Evolutionary conservation across 2,329 filamentous ascomycete genomes (phyloP), one percentile per base, ranked within the genome.

Genomic region (Hypoxylon sp.): DNA sequence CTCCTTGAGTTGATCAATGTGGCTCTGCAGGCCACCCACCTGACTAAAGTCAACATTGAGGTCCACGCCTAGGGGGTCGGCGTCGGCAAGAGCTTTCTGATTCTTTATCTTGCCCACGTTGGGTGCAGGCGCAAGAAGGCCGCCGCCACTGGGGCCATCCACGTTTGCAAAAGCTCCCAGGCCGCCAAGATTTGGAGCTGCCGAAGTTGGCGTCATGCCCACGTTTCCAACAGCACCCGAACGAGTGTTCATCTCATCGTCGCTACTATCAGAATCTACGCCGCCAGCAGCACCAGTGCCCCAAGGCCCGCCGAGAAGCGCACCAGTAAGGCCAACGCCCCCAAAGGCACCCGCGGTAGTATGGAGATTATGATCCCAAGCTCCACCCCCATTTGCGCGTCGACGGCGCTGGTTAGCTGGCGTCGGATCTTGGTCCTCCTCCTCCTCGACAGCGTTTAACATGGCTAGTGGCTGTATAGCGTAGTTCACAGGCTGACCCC

Each of bases 1-100:
- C 79, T 99, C 95, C 78, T 99, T 98, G 65, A 99, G 84, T 77
- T 97, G 93, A 75, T 97, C 93, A 74, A 99, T 97, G 75, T 98
- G 94, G 34, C 92, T 90, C 75, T 97, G 89, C 46, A 99, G 81
- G 41, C 95, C 95, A 73, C 95, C 95, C 58, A 99, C 94, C 68
- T 94, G 92, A 76, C 92, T 94, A 76, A 99, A 97, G 74, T 94
- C 94, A 65, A 99, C 93, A 72, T 88, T 94, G 74, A 94, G 82
- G 74, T 98, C 94, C 32, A 99, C 93, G 8, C 95, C 95, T 3
- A 99, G 85, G 46, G 95, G 95, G 74, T 98, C 95, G 3, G 94
- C 92, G 79, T 99, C 95, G 20, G 94, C 94, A 49, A 97, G 85
- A 3, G 92, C 89, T 75, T 97, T 96, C 73, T 90, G 91, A 74